These are phyloP conservation scores for Phytophthora citricola DNA, from an alignment of 352 stramenopile genomes.

Conservation along the genomic window DNA sequence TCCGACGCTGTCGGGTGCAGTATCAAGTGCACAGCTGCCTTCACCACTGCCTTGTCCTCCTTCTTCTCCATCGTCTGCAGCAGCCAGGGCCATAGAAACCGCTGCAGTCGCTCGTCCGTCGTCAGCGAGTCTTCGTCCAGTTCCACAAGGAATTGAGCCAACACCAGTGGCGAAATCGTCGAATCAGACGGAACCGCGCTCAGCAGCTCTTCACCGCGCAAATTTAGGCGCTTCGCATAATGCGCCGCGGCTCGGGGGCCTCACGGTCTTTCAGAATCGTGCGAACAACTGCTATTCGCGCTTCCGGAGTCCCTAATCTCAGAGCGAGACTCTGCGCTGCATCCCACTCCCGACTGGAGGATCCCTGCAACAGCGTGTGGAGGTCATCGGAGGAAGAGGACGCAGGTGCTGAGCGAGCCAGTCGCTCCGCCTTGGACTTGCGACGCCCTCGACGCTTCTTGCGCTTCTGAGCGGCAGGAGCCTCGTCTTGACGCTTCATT, in stretches of 20 bases:
- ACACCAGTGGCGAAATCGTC: conserved; percentile 36
- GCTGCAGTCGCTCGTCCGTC: conserved; percentile 42
- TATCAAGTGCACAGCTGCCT: conserved; percentile 50
- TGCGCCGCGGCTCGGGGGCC: conserved; percentile 63
- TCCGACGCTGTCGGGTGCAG: conserved; percentile 29
- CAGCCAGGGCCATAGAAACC: conserved; percentile 73
- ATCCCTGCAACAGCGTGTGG: conserved; percentile 30
- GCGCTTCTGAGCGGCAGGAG: conserved; percentile 9
- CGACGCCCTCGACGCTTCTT: conserved; percentile 46
- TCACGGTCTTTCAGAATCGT: conserved; percentile 46
- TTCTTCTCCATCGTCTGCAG: conserved; percentile 22
- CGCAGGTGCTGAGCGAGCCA: conserved; percentile 26
- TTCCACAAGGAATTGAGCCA: conserved; percentile 70
- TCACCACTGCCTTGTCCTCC: conserved; percentile 25
- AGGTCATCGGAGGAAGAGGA: conserved; percentile 24
- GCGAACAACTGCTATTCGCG: conserved; percentile 45
- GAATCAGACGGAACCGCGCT: conserved; percentile 3
- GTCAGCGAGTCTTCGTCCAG: conserved; percentile 41
- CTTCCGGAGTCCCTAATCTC: conserved; percentile 43
- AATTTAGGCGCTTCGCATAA: conserved; percentile 65
- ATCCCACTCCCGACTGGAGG: conserved; percentile 65
- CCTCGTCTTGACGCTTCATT: conserved; percentile 22
- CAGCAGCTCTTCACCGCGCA: conserved; percentile 45
- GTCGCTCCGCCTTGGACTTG: conserved; percentile 63
- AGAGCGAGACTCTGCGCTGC: conserved; percentile 60